Conservation (phyloP, 2,329 filamentous ascomycete species). For the Ceratocystis cacaofunesta region DNA sequence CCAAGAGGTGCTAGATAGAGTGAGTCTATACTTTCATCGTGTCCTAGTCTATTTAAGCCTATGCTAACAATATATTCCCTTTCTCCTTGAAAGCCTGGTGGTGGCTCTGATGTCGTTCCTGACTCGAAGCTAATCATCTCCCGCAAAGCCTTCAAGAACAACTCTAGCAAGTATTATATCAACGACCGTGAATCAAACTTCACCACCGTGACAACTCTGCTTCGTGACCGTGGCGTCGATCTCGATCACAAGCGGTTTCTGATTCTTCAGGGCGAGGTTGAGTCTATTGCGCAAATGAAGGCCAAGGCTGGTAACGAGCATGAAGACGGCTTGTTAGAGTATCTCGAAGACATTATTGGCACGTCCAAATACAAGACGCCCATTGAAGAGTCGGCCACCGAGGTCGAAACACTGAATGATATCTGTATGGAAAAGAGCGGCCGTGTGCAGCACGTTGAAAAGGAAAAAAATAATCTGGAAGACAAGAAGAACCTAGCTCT, state of each 20-base stretch:
- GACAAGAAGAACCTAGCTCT: slow-evolving; percentile 95
- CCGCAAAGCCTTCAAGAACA: slow-evolving; percentile 90
- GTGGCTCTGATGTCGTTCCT: slow-evolving; percentile 59
- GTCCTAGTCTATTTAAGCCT: slow-evolving; percentile 19
- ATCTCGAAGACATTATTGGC: slow-evolving; percentile 95
- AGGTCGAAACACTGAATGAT: slow-evolving; percentile 87
- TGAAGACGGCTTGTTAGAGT: slow-evolving; percentile 89
- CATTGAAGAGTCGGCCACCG: slow-evolving; percentile 81
- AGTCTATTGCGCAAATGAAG: slow-evolving; percentile 99
- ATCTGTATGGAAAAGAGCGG: slow-evolving; percentile 89
- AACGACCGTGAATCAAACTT: slow-evolving; percentile 82
- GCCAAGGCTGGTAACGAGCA: slow-evolving; percentile 88
- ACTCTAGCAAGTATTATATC: slow-evolving; percentile 96
- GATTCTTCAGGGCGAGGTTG: slow-evolving; percentile 93
- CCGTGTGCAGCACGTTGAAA: slow-evolving; percentile 93
- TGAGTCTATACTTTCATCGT: slow-evolving; percentile 23
- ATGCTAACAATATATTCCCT: background rate
- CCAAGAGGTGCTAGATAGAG: slow-evolving; percentile 79
- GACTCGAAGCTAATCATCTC: slow-evolving; percentile 79
- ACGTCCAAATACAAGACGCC: slow-evolving; percentile 97
- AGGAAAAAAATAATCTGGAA: slow-evolving; percentile 82
- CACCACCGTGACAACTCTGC: slow-evolving; percentile 72
- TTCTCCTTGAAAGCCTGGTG: slow-evolving; percentile 39
- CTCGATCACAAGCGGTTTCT: slow-evolving; percentile 96
- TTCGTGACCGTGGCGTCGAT: slow-evolving; percentile 80